Base-by-base conservation (phyloP, 768 basidiomycete species). In the Clitopilus passeckerianus region DNA sequence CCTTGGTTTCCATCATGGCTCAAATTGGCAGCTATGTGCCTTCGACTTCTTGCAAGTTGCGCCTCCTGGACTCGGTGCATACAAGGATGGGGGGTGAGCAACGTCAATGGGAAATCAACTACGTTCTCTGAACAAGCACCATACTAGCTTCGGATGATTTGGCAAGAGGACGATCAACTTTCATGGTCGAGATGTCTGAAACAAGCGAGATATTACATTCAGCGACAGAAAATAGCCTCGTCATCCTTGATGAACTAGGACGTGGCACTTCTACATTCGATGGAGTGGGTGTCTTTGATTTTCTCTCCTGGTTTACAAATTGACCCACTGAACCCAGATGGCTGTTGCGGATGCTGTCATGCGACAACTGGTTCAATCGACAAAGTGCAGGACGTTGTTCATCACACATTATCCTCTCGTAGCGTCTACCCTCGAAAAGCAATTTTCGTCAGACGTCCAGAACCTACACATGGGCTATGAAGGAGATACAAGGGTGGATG, bases 141-240 rank as follows among this genome's bases (percentile, higher is more conserved):
- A 12, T 59, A n/a, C n/a, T n/a, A 89, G 96, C 96, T 0, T 89
- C 86, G 9, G 96, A 98, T 68, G 93, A 97, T 63, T 72, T 98
- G 23, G 83, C 86, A 6, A 81, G 89, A 37, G 94, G 94, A 0
- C 85, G 92, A 7, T 96, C 94, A 0, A 98, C 91, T 0, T 97
- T 98, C 70, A 97, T 97, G 95, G 92, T 98, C 2, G 96, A 99
- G 72, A 88, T 98, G 80, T 80, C 89, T 5, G 95, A 98, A 70
- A 97, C 95, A 0, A 89, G 87, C 65, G 92, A 97, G 66, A 95
- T 98, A 59, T 73, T 98, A 14, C 81, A 86, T 34, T 77, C 85
- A 3, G 90, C 92, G 0, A 90, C 93, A 0, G 71, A 79, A 3
- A 80, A 80, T 30, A 93, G 91, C 55, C 79, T 98, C 10, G 90